Conservation (phyloP, 768 basidiomycete species). For the Rickenella mellea region DNA sequence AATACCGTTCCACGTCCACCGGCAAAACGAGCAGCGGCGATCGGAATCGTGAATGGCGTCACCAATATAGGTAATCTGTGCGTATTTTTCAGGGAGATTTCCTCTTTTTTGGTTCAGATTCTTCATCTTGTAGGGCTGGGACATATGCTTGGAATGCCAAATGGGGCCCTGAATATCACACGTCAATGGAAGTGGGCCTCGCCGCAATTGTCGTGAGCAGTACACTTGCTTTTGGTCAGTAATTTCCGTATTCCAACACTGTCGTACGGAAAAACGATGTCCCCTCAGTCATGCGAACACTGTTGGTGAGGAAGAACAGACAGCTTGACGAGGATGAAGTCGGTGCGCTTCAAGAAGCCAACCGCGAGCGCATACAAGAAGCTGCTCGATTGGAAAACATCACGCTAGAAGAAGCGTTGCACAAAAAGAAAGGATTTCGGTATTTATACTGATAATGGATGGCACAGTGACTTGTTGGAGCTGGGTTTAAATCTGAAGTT, state of each 20-base stretch:
- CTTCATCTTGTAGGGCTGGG: constrained; percentile 33
- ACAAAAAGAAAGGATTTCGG: constrained; percentile 45
- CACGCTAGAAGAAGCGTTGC: constrained; percentile 49
- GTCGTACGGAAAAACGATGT: not conserved
- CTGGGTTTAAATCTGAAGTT: too few relatives aligned
- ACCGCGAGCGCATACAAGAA: constrained; percentile 42
- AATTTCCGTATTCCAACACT: not conserved
- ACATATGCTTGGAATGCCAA: constrained; percentile 51
- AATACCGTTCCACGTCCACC: constrained; percentile 30
- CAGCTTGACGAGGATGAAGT: constrained; percentile 40
- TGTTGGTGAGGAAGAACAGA: constrained; percentile 42
- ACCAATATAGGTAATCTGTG: constrained; percentile 4
- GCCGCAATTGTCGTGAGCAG: constrained; percentile 22
- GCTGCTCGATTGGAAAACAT: constrained; percentile 52
- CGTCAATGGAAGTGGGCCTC: constrained; percentile 45
- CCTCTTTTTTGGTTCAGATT: not conserved
- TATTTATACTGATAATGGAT: constrained; percentile 48
- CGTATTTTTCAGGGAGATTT: constrained; percentile 1
- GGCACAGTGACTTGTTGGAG: too few relatives aligned
- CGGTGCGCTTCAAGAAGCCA: constrained; percentile 31
- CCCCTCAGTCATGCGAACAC: constrained; percentile 28
- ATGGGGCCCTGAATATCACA: constrained; percentile 59
- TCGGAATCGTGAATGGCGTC: constrained; percentile 12
- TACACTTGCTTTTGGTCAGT: constrained; percentile 24
- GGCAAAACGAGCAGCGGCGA: constrained; percentile 13